phyloP scores from a whole-genome alignment of 805 yeast genomes.

The Saccharomycopsis capsularis region DNA sequence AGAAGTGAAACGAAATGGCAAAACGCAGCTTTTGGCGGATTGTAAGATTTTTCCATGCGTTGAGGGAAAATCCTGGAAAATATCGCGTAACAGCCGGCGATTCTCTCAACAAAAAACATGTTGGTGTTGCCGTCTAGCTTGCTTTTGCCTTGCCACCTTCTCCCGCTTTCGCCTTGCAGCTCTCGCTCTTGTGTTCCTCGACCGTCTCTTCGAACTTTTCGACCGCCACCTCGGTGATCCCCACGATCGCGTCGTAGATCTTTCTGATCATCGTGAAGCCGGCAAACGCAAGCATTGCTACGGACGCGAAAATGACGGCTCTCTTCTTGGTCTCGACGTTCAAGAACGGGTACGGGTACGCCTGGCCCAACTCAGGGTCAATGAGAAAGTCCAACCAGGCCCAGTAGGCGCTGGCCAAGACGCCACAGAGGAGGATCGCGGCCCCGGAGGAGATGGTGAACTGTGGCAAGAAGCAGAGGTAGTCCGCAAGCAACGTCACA shows the following conservation, averaged over 20 bases:
- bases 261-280: slow-evolving; percentile 12
- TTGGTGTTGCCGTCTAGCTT: no score
- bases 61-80: no score
- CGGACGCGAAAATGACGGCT: slow-evolving; percentile 8
- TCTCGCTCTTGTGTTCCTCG: no score
- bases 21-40: no score
- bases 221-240: neutral
- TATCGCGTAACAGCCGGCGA: no score
- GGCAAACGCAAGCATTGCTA: slow-evolving; percentile 13
- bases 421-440: slow-evolving; percentile 8
- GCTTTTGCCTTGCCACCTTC: no score
- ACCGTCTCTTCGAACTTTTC: neutral
- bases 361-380: slow-evolving; percentile 16
- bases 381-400: slow-evolving; percentile 18
- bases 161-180: no score
- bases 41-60: no score
- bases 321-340: slow-evolving; percentile 16
- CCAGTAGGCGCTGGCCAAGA: slow-evolving; percentile 16
- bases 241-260: neutral
- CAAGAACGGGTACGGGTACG: slow-evolving; percentile 21
- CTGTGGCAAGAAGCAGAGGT: slow-evolving; percentile 9
- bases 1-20: no score
- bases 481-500: slow-evolving; percentile 11
- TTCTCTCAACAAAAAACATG: no score
- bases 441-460: slow-evolving; percentile 8